These are phyloP conservation scores for Gossypium schwendimanii DNA, from an alignment of 441 rosid species.

Conservation along the genomic window DNA sequence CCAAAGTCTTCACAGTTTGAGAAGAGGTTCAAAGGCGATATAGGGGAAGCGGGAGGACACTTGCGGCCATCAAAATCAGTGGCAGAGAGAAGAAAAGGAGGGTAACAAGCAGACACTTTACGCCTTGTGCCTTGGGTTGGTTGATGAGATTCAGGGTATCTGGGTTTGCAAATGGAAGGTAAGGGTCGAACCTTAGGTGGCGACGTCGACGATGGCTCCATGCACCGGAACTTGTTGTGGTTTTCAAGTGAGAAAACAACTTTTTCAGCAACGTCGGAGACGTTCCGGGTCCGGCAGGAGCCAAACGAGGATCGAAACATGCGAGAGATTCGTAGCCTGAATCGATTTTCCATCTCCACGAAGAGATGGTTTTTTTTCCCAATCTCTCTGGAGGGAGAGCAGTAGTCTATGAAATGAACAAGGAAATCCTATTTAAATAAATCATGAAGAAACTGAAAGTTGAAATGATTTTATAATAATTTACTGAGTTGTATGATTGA, in stretches of 20 bases:
- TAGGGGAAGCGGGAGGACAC: conserved; percentile 37
- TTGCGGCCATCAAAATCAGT: conserved; percentile 18
- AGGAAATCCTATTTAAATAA: conserved; percentile 4
- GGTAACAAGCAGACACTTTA: conserved; percentile 22
- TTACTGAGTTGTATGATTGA: background rate
- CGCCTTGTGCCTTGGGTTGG: conserved; percentile 7
- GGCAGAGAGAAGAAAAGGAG: conserved; percentile 22
- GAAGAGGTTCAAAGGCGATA: conserved; percentile 35
- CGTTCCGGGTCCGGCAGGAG: conserved; percentile 51
- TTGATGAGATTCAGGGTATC: conserved; percentile 18
- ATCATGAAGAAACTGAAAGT: background rate
- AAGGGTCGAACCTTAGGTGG: conserved; percentile 27
- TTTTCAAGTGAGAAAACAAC: conserved; percentile 33
- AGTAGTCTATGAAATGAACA: conserved; percentile 9
- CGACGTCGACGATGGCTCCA: conserved; percentile 9
- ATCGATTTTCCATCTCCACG: conserved; percentile 49
- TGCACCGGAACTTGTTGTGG: conserved; percentile 8
- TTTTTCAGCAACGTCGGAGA: conserved; percentile 54
- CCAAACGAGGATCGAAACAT: conserved; percentile 54
- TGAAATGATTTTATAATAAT: background rate
- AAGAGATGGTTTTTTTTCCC: background rate
- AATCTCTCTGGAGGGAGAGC: conserved; percentile 1
- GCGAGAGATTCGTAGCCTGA: conserved; percentile 55
- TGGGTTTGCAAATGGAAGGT: conserved; percentile 18
- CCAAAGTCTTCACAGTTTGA: conserved; percentile 18